Conservation (phyloP, 2,329 filamentous ascomycete species). For the Monosporascus sp. region DNA sequence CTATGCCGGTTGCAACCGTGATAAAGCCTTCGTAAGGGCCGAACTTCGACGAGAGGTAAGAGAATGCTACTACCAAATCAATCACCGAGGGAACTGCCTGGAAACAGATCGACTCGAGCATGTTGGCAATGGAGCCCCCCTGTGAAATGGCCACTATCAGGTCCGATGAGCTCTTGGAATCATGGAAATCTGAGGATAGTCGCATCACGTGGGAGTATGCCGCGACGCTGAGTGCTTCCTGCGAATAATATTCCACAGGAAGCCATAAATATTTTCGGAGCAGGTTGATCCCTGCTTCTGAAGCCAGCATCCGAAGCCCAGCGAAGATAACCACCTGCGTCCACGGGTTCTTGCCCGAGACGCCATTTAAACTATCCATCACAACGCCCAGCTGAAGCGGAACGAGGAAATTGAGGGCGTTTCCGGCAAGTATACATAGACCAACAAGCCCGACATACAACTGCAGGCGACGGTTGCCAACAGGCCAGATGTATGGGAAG, state of each 20-base stretch:
- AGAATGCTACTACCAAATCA: constrained; percentile 53
- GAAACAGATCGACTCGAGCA: constrained; percentile 54
- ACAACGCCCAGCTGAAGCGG: constrained; percentile 79
- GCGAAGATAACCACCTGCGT: constrained; percentile 47
- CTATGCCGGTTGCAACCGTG: constrained; percentile 50
- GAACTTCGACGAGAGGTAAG: constrained; percentile 54
- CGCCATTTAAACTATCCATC: constrained; percentile 59
- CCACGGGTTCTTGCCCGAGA: constrained; percentile 45
- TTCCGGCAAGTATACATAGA: constrained; percentile 62
- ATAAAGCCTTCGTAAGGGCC: constrained; percentile 59
- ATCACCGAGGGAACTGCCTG: constrained; percentile 54
- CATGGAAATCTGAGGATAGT: constrained; percentile 56
- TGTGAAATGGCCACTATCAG: constrained; percentile 52
- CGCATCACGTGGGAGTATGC: constrained; percentile 56
- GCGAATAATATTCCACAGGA: constrained; percentile 52
- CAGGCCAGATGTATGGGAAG: constrained; percentile 74
- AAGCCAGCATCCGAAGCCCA: constrained; percentile 44
- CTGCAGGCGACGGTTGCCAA: constrained; percentile 60
- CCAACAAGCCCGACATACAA: constrained; percentile 61
- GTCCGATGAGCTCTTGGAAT: constrained; percentile 54
- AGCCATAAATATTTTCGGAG: constrained; percentile 52
- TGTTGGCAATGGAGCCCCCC: constrained; percentile 46
- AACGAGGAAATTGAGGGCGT: constrained; percentile 69
- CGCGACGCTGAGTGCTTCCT: constrained; percentile 46
- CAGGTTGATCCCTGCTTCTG: constrained; percentile 49